Percentiles rank a stretch among this genome's conserved stretches.
phyloP scores from a whole-genome alignment of 257 asterid genomes.

The Solanum appendiculatum region DNA sequence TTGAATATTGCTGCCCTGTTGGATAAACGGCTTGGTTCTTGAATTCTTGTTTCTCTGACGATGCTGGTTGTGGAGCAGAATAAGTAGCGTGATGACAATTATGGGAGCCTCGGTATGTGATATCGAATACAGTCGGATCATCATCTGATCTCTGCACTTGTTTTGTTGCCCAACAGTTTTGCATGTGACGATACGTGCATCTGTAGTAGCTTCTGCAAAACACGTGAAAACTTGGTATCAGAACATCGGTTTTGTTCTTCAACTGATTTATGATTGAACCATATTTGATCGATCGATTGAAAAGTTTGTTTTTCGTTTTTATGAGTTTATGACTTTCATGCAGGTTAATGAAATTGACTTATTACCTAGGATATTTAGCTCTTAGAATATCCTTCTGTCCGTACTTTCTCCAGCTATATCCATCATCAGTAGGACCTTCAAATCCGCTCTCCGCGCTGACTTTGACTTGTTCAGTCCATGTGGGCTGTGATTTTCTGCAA shows the following conservation, averaged over 20 bases:
- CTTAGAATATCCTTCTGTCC: constrained; percentile 51
- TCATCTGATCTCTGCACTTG: constrained; percentile 91
- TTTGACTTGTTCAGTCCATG: constrained; percentile 66
- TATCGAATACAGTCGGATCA: constrained; percentile 67
- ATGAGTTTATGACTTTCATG: background rate
- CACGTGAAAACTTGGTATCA: background rate
- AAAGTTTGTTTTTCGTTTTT: background rate
- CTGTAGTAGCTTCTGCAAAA: constrained; percentile 82
- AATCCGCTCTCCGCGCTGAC: constrained; percentile 46
- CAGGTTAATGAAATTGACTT: background rate
- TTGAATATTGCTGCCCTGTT: constrained; percentile 24
- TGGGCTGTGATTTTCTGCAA: constrained; percentile 62
- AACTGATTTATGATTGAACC: background rate
- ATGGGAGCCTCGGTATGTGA: constrained; percentile 74
- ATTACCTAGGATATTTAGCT: constrained; percentile 38
- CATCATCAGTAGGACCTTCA: constrained; percentile 76
- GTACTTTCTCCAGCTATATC: constrained; percentile 84
- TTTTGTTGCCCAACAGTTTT: constrained; percentile 81
- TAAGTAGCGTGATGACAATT: constrained; percentile 29
- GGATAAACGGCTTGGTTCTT: constrained; percentile 7
- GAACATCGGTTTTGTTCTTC: background rate
- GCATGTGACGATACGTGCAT: constrained; percentile 56
- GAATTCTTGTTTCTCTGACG: constrained; percentile 32
- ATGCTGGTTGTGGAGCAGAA: constrained; percentile 19
- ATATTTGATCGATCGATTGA: background rate